These are phyloP conservation scores for Heterobasidion parviporum DNA, from an alignment of 1,284 basidiomycete species.

Conservation along the genomic window DNA sequence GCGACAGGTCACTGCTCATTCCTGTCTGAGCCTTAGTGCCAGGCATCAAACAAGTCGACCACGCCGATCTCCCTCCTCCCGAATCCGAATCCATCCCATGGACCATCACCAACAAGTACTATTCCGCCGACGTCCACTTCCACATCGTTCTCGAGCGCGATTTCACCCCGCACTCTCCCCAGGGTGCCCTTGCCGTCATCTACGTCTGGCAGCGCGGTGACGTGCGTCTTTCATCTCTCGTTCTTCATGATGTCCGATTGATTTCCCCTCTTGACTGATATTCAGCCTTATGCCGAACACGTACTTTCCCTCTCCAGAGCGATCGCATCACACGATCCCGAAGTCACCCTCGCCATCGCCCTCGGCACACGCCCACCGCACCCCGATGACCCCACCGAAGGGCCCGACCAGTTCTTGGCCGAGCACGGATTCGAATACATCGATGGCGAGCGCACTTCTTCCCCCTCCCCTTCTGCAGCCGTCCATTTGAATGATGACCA, in stretches of 20 bases:
- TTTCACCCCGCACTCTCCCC: slow-evolving; percentile 26
- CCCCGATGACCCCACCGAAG: slow-evolving; percentile 34
- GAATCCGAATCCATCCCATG: slow-evolving; percentile 42
- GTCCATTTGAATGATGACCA: not conserved
- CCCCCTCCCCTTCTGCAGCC: not conserved
- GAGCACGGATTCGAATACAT: slow-evolving; percentile 69
- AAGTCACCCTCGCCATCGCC: slow-evolving; percentile 63
- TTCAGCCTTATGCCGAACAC: slow-evolving; percentile 43
- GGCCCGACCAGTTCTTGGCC: slow-evolving; percentile 56
- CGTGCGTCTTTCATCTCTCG: slow-evolving; percentile 31
- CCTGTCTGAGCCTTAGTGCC: slow-evolving; percentile 1
- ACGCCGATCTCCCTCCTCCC: slow-evolving; percentile 7
- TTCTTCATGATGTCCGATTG: slow-evolving; percentile 6
- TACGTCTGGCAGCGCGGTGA: slow-evolving; percentile 62
- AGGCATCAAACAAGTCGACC: slow-evolving; percentile 19
- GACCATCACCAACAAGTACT: slow-evolving; percentile 82
- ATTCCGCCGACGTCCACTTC: slow-evolving; percentile 71
- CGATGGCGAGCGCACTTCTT: slow-evolving; percentile 25
- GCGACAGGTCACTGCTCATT: slow-evolving; percentile 5
- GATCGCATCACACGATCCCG: slow-evolving; percentile 44
- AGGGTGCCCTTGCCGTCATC: slow-evolving; percentile 57
- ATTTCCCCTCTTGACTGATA: slow-evolving; percentile 1
- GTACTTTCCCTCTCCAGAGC: slow-evolving; percentile 39
- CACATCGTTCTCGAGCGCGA: slow-evolving; percentile 37
- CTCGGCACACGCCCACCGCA: slow-evolving; percentile 19